Evolutionary conservation across 1,284 basidiomycete species (phyloP).

Genomic region (Cryptococcus neoformans): DNA sequence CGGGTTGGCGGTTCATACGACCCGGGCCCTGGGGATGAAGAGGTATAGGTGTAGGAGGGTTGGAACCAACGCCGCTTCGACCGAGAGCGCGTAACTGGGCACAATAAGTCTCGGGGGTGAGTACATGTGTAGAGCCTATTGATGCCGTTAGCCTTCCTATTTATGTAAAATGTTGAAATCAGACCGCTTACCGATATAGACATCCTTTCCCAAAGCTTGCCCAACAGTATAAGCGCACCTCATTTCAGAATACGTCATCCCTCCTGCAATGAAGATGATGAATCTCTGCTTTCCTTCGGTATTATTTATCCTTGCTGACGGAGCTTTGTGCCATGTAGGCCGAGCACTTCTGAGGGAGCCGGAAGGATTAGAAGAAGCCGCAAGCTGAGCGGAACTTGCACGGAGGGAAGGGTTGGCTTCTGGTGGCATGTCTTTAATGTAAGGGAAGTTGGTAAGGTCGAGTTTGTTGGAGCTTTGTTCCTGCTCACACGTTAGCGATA

Average conservation of each 20-base stretch:
- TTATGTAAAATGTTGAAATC: not conserved
- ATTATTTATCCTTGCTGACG: conserved; percentile 49
- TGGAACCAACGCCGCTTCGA: conserved; percentile 66
- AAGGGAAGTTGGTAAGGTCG: conserved; percentile 80
- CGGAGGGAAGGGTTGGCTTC: conserved; percentile 38
- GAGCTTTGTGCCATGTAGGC: conserved; percentile 72
- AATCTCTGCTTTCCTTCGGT: conserved; percentile 64
- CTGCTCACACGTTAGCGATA: conserved; percentile 47
- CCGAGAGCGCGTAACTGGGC: conserved; percentile 81
- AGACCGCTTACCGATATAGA: conserved; percentile 74
- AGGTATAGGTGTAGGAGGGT: conserved; percentile 66
- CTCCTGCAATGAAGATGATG: conserved; percentile 89
- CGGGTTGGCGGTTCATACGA: conserved; percentile 58
- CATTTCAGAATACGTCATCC: conserved; percentile 95
- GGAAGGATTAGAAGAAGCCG: conserved; percentile 30
- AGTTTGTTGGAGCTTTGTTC: conserved; percentile 78
- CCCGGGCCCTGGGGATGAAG: conserved; percentile 46
- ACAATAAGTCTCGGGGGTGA: conserved; percentile 80
- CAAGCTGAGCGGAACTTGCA: not conserved
- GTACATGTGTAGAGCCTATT: conserved; percentile 81
- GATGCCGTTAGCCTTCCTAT: not conserved
- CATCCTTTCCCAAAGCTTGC: conserved; percentile 72
- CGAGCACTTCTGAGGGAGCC: conserved; percentile 72
- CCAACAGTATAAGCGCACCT: conserved; percentile 81
- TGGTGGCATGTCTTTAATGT: conserved; percentile 79